These are phyloP conservation scores for Diaporthe humulicola DNA, from an alignment of 2,329 filamentous ascomycete genomes.

Conservation along the genomic window DNA sequence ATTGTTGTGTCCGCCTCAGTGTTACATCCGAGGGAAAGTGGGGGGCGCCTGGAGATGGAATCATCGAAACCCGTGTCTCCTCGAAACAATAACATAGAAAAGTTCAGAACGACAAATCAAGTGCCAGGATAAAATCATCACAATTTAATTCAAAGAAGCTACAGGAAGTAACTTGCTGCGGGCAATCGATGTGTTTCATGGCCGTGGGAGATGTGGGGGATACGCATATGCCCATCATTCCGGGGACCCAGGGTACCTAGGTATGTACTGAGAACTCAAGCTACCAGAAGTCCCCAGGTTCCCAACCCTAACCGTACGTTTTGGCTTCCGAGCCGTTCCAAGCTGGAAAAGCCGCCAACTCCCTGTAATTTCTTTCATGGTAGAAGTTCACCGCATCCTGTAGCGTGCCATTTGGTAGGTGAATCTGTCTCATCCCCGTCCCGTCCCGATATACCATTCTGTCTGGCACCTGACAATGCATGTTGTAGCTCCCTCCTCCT, in stretches of 20 bases:
- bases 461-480: not conserved
- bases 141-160: too few species aligned
- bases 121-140: too few species aligned
- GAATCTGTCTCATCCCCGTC: not conserved
- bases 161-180: too few species aligned
- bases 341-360: not conserved
- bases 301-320: not conserved
- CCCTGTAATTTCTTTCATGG: not conserved
- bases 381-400: not conserved
- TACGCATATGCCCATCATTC: too few species aligned
- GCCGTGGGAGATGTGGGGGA: too few species aligned
- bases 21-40: not conserved
- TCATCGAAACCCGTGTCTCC: not conserved
- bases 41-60: not conserved
- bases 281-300: not conserved
- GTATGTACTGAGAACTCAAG: too few species aligned
- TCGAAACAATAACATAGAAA: not conserved
- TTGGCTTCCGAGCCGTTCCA: not conserved
- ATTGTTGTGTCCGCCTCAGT: not conserved
- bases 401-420: not conserved
- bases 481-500: not conserved
- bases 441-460: not conserved
- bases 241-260: too few species aligned
- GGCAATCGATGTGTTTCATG: too few species aligned
- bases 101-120: not conserved